phyloP scores from a whole-genome alignment of 257 asterid species.

The Scutellaria minor region DNA sequence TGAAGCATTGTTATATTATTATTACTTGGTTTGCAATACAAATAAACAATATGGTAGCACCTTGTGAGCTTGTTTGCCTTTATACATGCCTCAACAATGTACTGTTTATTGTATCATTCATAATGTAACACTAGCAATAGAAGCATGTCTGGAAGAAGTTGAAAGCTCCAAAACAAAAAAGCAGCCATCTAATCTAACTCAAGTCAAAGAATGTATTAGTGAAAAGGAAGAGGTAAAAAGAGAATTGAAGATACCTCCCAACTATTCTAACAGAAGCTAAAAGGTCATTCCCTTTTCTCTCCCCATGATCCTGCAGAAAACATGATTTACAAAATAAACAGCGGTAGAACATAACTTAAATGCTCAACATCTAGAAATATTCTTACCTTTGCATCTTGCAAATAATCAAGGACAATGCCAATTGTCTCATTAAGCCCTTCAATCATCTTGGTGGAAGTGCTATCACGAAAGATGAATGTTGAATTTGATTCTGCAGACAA shows the following conservation, averaged over 20 bases:
- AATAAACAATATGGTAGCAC: conserved; percentile 10
- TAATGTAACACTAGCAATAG: conserved; percentile 6
- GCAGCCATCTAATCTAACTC: conserved; percentile 5
- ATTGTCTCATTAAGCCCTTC: conserved; percentile 79
- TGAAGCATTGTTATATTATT: neutral
- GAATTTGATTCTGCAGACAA: conserved; percentile 52
- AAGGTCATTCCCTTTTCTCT: conserved; percentile 87
- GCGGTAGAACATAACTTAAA: conserved; percentile 1
- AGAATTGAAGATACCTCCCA: conserved; percentile 63
- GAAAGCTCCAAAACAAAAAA: neutral
- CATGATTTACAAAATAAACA: conserved; percentile 29
- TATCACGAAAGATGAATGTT: conserved; percentile 52
- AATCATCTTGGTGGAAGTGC: conserved; percentile 65
- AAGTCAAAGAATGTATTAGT: conserved; percentile 9
- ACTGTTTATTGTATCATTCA: neutral
- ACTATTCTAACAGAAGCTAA: conserved; percentile 85
- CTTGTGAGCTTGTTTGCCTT: conserved; percentile 13
- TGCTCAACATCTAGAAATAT: conserved; percentile 28
- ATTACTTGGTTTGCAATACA: conserved; percentile 11
- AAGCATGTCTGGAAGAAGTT: conserved; percentile 11
- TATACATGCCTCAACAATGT: conserved; percentile 12
- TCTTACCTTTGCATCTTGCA: conserved; percentile 82
- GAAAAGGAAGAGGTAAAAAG: conserved; percentile 15
- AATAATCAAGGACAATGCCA: conserved; percentile 70
- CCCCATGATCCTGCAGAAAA: conserved; percentile 72